Evolutionary conservation across 2,329 filamentous ascomycete genomes (phyloP).

Genomic region (Venturia effusa): DNA sequence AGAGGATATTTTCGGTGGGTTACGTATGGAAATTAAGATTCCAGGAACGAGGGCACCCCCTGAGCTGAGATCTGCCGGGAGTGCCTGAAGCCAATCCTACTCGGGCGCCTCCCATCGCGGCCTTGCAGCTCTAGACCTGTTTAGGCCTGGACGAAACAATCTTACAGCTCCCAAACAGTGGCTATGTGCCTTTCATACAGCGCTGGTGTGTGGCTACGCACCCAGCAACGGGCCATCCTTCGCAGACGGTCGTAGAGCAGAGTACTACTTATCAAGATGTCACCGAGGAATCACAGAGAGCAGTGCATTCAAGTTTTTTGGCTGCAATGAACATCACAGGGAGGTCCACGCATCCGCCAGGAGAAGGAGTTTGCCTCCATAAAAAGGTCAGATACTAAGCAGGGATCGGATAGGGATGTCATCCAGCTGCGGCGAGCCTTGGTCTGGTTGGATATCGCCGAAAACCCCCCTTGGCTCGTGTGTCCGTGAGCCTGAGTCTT

Average conservation of each 20-base stretch:
- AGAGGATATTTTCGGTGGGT: neutral
- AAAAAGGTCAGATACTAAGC: neutral
- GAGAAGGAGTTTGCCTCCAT: neutral
- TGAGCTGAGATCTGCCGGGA: constrained; percentile 3
- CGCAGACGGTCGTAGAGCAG: neutral
- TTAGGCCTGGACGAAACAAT: neutral
- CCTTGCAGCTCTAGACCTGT: neutral
- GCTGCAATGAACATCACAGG: neutral
- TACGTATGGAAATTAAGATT: neutral
- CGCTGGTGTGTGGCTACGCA: neutral
- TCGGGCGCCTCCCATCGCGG: neutral
- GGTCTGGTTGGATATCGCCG: neutral
- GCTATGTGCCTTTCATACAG: neutral
- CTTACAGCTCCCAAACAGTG: neutral
- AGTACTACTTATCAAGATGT: no score
- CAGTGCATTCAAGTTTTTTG: neutral
- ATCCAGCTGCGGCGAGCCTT: neutral
- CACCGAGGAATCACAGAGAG: neutral
- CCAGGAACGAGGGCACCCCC: neutral
- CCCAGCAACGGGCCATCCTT: neutral
- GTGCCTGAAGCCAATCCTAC: neutral
- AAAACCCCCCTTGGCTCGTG: neutral
- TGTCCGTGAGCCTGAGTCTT: no score
- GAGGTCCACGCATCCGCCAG: neutral
- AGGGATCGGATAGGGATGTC: neutral